These are phyloP conservation scores for Chenopodium suecicum DNA, from an alignment of 148 eudicot species.

Conservation along the genomic window DNA sequence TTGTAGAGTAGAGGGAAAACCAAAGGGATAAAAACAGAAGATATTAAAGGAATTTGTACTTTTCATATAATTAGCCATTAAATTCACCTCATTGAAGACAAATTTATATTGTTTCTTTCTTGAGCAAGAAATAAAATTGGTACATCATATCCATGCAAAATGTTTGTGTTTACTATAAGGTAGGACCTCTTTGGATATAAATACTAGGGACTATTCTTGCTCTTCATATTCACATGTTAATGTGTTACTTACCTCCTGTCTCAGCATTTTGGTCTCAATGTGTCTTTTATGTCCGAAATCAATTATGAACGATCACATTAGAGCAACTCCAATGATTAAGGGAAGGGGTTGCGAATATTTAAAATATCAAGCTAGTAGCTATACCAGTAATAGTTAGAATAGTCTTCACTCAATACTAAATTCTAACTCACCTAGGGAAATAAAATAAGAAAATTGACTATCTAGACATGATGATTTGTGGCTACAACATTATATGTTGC, in stretches of 20 bases:
- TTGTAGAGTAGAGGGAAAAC: slow-evolving; percentile 2
- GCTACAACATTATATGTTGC: too few relatives aligned
- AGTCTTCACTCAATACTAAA: too few relatives aligned
- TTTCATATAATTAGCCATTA: slow-evolving; percentile 17
- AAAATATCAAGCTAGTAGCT: too few relatives aligned
- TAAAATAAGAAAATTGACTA: too few relatives aligned
- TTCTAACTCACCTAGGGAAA: too few relatives aligned
- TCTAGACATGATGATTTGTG: too few relatives aligned
- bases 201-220: neutral
- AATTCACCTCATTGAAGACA: slow-evolving; percentile 17
- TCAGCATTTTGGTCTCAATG: neutral
- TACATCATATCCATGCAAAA: neutral
- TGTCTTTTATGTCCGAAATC: neutral
- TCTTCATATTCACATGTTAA: neutral
- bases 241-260: neutral
- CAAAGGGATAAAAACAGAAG: slow-evolving; percentile 17
- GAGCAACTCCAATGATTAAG: too few relatives aligned
- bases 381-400: too few relatives aligned
- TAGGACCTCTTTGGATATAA: neutral
- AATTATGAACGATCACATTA: neutral
- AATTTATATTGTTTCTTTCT: neutral
- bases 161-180: neutral
- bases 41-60: slow-evolving; percentile 14
- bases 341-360: too few relatives aligned
- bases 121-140: neutral